These are phyloP conservation scores for Globisporangium cederbergense DNA, from an alignment of 352 stramenopile species.

Conservation along the genomic window DNA sequence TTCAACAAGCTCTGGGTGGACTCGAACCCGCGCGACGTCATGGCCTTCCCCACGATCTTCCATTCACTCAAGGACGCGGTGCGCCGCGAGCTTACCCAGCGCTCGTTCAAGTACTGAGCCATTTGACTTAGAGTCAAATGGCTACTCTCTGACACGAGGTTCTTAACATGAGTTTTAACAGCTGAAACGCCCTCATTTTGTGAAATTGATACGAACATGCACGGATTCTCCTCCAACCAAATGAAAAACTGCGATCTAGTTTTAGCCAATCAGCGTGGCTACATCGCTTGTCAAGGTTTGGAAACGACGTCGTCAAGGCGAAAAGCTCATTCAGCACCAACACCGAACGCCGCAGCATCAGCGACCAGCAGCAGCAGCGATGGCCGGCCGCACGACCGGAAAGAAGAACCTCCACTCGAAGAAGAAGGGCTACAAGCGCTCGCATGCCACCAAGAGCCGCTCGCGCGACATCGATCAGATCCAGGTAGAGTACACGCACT, in stretches of 20 bases:
- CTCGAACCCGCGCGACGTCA: conserved; percentile 77
- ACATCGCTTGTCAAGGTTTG: background rate
- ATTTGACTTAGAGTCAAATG: conserved; percentile 14
- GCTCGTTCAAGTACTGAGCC: conserved; percentile 66
- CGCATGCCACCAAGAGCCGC: conserved; percentile 79
- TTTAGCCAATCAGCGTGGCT: conserved; percentile 1
- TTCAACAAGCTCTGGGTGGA: conserved; percentile 86
- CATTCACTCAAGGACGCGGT: conserved; percentile 74
- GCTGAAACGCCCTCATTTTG: background rate
- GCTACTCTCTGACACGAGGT: conserved; percentile 19
- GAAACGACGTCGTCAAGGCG: conserved; percentile 1
- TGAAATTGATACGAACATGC: conserved; percentile 3
- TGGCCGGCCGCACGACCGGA: conserved; percentile 41
- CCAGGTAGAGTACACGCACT: conserved; percentile 31
- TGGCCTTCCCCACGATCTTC: conserved; percentile 85
- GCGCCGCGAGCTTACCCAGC: conserved; percentile 43
- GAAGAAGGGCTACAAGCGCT: conserved; percentile 87
- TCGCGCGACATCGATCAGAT: conserved; percentile 85
- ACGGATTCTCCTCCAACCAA: conserved; percentile 23
- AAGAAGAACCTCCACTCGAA: conserved; percentile 75
- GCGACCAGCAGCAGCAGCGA: conserved; percentile 17
- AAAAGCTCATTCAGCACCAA: conserved; percentile 10
- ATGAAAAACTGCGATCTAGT: background rate
- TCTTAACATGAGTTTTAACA: conserved; percentile 2
- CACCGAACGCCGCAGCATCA: conserved; percentile 5